Base-by-base conservation (phyloP, 176 grass and related monocot genomes). In the Musa itinerans region DNA sequence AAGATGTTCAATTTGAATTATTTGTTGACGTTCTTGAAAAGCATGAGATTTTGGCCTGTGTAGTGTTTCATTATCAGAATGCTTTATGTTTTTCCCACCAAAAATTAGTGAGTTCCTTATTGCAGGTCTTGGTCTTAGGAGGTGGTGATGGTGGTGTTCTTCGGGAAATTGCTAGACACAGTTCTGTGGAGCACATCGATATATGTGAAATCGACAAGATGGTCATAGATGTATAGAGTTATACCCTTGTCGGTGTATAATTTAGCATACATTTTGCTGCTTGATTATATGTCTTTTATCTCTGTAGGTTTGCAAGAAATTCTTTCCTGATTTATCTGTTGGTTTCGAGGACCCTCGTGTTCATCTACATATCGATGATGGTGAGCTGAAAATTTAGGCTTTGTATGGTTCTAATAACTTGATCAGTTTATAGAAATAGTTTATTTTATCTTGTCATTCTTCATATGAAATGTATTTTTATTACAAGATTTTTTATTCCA, bases 191-290 rank as follows among this genome's bases (percentile, higher is more conserved):
- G 67, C 81, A 78, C 65, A 88, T 99, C 74, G 91, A 99, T 78
- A 99, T 99, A 85, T 99, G 96, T 86, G 96, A 99, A 87, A 99
- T 99, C 75, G 96, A 96, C 83, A 83, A 92, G 80, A 78, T 96
- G 58, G 92, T 96, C 80, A 96, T 96, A 73, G 89, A 92, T 92
- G 92, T 96, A 89, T 86, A 85, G 29, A 9, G 13, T 25, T 55
- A 17, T 56, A 12, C 57, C 25, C 20, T n/a, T 57, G 75, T 68
- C 0, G 17, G 48, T 59, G 12, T 59, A 56, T 59, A 17, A 9
- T 12, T 24, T 43, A 48, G 11, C 10, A 63, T 80, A 73, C 23
- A 6, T 34, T 43, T 78, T 85, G 9, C 58, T 84, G 50, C 56
- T 73, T 54, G 50, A 69, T 73, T 43, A 43, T 3, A 76, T 79